Evolutionary conservation across 257 asterid species (phyloP).

Genomic region (Solanum sejunctum): DNA sequence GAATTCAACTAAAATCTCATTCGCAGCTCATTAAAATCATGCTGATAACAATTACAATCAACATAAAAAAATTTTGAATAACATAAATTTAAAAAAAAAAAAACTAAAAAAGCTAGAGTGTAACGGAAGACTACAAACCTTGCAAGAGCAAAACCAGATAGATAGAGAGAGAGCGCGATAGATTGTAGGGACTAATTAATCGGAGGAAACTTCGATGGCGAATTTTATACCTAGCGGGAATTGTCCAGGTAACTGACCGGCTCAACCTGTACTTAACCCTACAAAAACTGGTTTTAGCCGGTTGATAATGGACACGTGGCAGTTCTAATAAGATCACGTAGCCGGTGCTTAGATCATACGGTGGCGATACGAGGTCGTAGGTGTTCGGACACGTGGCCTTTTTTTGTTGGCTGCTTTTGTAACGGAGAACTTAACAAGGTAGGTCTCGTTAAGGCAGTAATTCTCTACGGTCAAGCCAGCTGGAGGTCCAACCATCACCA

Average conservation of each 20-base stretch:
- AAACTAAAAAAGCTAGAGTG: neutral
- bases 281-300: conserved; percentile 21
- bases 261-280: conserved; percentile 20
- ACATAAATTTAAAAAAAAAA: neutral
- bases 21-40: neutral
- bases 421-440: conserved; percentile 1
- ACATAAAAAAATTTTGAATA: neutral
- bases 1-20: neutral
- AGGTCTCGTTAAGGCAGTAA: conserved; percentile 1
- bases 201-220: neutral
- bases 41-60: neutral
- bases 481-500: neutral
- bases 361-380: conserved; percentile 32
- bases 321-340: neutral
- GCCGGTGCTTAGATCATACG: conserved; percentile 39
- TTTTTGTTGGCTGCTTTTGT: conserved; percentile 4
- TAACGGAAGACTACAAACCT: conserved; percentile 30
- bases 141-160: conserved; percentile 5
- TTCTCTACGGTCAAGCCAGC: neutral
- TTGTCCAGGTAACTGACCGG: conserved; percentile 34
- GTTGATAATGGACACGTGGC: conserved; percentile 27
- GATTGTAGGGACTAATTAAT: conserved; percentile 6
- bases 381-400: conserved; percentile 31
- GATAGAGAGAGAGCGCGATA: conserved; percentile 2
- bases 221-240: conserved; percentile 55